These are phyloP conservation scores for Aureobasidium sp. DNA, from an alignment of 2,329 filamentous ascomycete genomes.

Conservation along the genomic window DNA sequence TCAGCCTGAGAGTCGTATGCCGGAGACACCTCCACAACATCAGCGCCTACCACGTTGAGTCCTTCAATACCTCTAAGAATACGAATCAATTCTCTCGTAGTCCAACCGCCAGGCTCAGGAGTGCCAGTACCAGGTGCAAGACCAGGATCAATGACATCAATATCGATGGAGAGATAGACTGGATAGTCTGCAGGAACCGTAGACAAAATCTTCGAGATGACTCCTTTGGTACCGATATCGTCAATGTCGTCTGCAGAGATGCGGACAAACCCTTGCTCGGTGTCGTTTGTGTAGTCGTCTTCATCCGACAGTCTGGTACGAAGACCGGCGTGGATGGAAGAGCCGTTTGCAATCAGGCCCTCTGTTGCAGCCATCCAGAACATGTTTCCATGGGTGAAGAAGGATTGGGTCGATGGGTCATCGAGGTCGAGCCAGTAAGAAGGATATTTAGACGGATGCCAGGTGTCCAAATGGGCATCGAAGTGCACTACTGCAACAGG, in stretches of 20 bases:
- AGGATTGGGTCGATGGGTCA: constrained; percentile 51
- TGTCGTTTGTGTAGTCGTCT: constrained; percentile 64
- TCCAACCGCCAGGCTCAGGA: constrained; percentile 86
- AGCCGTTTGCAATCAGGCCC: constrained; percentile 64
- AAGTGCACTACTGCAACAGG: constrained; percentile 43
- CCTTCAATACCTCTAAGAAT: constrained; percentile 74
- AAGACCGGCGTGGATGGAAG: constrained; percentile 72
- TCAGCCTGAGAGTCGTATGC: constrained; percentile 75
- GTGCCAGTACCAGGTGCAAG: constrained; percentile 66
- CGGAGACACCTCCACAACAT: constrained; percentile 82
- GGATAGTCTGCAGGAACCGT: constrained; percentile 65
- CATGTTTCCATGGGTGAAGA: constrained; percentile 85
- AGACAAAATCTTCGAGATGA: constrained; percentile 61
- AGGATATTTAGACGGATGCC: constrained; percentile 74
- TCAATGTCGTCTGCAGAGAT: constrained; percentile 84
- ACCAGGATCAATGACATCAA: constrained; percentile 70
- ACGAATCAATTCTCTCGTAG: constrained; percentile 74
- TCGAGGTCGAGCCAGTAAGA: constrained; percentile 55
- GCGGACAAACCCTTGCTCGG: constrained; percentile 66
- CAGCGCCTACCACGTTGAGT: constrained; percentile 78
- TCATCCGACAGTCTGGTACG: constrained; percentile 63
- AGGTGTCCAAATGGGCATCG: constrained; percentile 67
- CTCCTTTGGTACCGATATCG: constrained; percentile 62
- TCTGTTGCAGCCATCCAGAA: constrained; percentile 83
- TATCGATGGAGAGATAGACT: constrained; percentile 74